Conservation (phyloP, 2,329 filamentous ascomycete species). For the Scorias spongiosa region DNA sequence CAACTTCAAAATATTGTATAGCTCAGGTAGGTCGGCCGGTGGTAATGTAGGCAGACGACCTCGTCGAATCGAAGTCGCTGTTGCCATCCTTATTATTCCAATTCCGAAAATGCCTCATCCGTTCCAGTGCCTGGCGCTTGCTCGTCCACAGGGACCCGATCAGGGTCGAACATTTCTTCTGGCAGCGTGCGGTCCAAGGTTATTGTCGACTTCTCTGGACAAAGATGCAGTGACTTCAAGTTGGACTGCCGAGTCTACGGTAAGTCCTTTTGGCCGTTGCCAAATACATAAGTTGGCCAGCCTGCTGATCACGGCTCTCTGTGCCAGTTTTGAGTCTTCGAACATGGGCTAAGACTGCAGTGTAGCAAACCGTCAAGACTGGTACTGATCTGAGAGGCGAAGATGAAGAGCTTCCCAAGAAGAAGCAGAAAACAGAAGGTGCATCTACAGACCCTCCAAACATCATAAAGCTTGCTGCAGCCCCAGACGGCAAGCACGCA, state of each 20-base stretch:
- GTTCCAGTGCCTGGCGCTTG: slow-evolving; percentile 25
- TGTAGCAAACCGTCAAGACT: not conserved
- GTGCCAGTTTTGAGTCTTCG: too few relatives aligned
- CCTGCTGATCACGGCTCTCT: too few relatives aligned
- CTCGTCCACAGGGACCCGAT: slow-evolving; percentile 1
- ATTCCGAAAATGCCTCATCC: slow-evolving; percentile 20
- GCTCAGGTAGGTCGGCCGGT: too few relatives aligned
- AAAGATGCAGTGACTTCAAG: slow-evolving; percentile 43
- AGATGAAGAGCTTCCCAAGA: slow-evolving; percentile 12
- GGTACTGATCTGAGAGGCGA: slow-evolving; percentile 2
- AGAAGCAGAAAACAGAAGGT: slow-evolving; percentile 18
- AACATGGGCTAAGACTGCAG: too few relatives aligned
- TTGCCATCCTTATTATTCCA: not conserved
- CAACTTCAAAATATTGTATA: not conserved
- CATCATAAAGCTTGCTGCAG: slow-evolving; percentile 53
- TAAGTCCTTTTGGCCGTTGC: slow-evolving; percentile 14
- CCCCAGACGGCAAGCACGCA: slow-evolving; percentile 50
- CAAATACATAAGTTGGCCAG: slow-evolving; percentile 4
- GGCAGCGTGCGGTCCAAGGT: slow-evolving; percentile 55
- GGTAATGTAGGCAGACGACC: too few relatives aligned
- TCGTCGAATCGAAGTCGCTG: too few relatives aligned
- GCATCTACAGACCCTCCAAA: slow-evolving; percentile 32
- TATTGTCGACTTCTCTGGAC: slow-evolving; percentile 51
- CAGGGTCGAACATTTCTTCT: slow-evolving; percentile 38
- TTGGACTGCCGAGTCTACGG: slow-evolving; percentile 36